These are phyloP conservation scores for Pneumocystis wakefieldiae DNA, from an alignment of 1,139 yeast genomes.

Conservation along the genomic window DNA sequence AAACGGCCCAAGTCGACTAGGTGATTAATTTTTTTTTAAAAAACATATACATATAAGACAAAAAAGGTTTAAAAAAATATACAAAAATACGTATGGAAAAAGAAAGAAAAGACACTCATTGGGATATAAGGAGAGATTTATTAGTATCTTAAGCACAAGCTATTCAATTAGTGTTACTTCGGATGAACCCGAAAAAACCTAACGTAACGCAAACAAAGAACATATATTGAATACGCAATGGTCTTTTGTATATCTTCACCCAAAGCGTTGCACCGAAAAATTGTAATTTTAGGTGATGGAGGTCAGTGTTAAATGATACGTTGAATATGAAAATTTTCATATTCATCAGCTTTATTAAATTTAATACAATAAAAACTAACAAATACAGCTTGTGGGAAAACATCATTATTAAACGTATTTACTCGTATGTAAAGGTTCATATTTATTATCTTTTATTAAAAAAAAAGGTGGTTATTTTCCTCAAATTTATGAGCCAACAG, in stretches of 20 bases:
- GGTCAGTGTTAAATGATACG: background rate
- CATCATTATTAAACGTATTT: slow-evolving; percentile 84
- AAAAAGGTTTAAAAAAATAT: no score
- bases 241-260: slow-evolving; percentile 24
- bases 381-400: slow-evolving; percentile 59
- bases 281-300: slow-evolving; percentile 93
- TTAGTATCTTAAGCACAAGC: no score
- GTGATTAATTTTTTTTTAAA: background rate
- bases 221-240: slow-evolving; percentile 17
- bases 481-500: slow-evolving; percentile 96
- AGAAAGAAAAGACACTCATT: no score
- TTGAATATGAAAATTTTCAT: background rate
- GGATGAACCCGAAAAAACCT: no score
- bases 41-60: no score
- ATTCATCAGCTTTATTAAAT: background rate
- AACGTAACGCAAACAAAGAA: background rate
- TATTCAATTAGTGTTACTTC: no score
- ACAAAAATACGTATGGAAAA: background rate
- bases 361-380: background rate
- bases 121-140: no score
- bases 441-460: background rate
- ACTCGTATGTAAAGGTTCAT: slow-evolving; percentile 34
- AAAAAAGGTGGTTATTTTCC: slow-evolving; percentile 65
- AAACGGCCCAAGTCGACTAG: background rate
- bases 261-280: slow-evolving; percentile 43